These are phyloP conservation scores for Puccinia polysora DNA, from an alignment of 1,284 basidiomycete species.

Conservation along the genomic window DNA sequence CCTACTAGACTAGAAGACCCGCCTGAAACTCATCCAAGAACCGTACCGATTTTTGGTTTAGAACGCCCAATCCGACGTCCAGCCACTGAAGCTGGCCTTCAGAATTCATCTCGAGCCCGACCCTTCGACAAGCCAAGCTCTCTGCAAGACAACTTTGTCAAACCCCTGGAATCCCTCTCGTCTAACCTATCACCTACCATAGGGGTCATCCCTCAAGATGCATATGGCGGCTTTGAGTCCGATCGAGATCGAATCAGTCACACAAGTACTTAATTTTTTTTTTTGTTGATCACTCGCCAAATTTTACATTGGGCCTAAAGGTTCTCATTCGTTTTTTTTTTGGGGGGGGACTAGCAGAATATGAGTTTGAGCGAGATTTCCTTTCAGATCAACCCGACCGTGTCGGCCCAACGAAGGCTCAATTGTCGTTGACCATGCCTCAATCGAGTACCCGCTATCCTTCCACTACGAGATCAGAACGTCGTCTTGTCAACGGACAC, in stretches of 20 bases:
- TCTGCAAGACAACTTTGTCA: background rate
- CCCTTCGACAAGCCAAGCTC: background rate
- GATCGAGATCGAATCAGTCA: slow-evolving; percentile 5
- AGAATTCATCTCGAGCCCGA: background rate
- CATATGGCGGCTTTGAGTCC: slow-evolving; percentile 20
- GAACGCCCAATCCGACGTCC: slow-evolving; percentile 21
- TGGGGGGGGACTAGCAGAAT: no score
- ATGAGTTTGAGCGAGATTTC: background rate
- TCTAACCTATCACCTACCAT: background rate
- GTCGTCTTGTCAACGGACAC: no score
- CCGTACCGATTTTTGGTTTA: background rate
- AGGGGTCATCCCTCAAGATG: background rate
- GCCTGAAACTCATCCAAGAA: background rate
- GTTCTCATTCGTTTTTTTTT: no score
- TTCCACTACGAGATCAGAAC: no score
- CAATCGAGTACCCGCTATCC: background rate
- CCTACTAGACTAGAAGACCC: background rate
- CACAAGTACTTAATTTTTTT: background rate
- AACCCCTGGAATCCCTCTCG: background rate
- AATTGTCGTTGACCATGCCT: background rate
- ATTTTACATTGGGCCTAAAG: no score
- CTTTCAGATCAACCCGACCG: background rate
- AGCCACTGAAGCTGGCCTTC: background rate
- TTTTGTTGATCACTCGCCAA: no score
- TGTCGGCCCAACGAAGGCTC: background rate